Conservation (phyloP, 2,329 filamentous ascomycete species). For the Exophiala phaeomuriformis region DNA sequence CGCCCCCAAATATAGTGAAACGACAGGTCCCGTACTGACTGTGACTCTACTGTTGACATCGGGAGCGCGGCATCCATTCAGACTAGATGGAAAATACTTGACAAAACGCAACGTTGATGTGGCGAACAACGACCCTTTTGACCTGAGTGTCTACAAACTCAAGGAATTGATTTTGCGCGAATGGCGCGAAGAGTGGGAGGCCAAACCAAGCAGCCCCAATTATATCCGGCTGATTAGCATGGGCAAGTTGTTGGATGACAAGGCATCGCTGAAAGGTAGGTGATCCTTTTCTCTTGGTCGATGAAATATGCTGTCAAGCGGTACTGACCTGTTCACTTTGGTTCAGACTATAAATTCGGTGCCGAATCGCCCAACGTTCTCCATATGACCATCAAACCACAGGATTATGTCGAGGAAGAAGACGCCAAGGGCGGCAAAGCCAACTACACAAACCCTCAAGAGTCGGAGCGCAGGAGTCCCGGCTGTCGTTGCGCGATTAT, state of each 20-base stretch:
- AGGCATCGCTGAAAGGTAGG: constrained; percentile 70
- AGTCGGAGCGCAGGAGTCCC: constrained; percentile 50
- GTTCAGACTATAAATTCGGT: constrained; percentile 71
- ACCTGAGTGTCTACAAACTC: constrained; percentile 85
- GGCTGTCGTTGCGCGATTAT: constrained; percentile 60
- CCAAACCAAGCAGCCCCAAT: constrained; percentile 74
- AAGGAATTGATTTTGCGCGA: constrained; percentile 91
- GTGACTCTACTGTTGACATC: constrained; percentile 75
- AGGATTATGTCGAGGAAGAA: constrained; percentile 70
- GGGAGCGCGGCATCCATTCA: constrained; percentile 80
- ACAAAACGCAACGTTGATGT: constrained; percentile 70
- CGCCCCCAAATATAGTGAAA: constrained; percentile 34
- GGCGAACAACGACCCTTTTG: constrained; percentile 72
- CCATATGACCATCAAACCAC: constrained; percentile 88
- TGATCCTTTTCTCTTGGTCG: background rate
- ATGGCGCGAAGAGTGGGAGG: constrained; percentile 87
- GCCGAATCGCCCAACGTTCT: constrained; percentile 71
- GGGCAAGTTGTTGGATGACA: constrained; percentile 84
- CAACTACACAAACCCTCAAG: constrained; percentile 42
- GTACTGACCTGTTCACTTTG: background rate
- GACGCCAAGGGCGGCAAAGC: constrained; percentile 61
- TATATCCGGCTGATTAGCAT: constrained; percentile 88
- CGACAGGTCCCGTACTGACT: constrained; percentile 40
- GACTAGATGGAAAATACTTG: constrained; percentile 80
- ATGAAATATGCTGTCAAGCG: background rate